These are phyloP conservation scores for Terfezia claveryi DNA, from an alignment of 495 filamentous ascomycete species.

Conservation along the genomic window DNA sequence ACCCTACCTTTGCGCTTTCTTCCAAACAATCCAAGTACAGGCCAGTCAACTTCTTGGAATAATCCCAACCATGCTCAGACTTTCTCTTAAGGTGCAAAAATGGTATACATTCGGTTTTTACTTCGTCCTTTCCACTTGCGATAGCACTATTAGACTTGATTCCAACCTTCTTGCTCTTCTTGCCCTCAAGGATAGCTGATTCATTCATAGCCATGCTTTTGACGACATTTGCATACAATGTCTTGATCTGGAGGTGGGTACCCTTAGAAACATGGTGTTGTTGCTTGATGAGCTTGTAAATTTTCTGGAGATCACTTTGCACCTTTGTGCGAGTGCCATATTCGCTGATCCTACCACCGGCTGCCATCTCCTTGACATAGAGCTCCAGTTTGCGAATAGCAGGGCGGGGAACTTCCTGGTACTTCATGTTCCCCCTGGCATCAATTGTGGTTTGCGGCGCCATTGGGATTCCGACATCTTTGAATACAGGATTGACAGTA, in stretches of 20 bases:
- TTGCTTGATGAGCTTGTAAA: constrained; percentile 93
- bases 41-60: constrained; percentile 91
- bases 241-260: constrained; percentile 85
- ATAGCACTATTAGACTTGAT: constrained; percentile 3
- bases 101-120: constrained; percentile 62
- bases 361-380: constrained; percentile 96
- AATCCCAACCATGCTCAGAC: constrained; percentile 88
- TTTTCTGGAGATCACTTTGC: constrained; percentile 75
- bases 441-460: constrained; percentile 80
- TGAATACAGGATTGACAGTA: constrained; percentile 61
- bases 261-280: constrained; percentile 92
- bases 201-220: constrained; percentile 92
- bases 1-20: constrained; percentile 45
- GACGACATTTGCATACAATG: constrained; percentile 77
- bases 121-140: constrained; percentile 15
- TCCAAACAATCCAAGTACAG: constrained; percentile 80
- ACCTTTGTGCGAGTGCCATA: constrained; percentile 97
- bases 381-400: constrained; percentile 94
- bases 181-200: constrained; percentile 64
- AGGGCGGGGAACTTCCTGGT: constrained; percentile 65
- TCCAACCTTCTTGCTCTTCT: constrained; percentile 42
- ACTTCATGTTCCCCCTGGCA: constrained; percentile 68
- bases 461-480: constrained; percentile 82
- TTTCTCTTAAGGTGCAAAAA: constrained; percentile 96
- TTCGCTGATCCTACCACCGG: constrained; percentile 91